Evolutionary conservation across 257 asterid genomes (phyloP), one percentile per base, ranked within the genome.

Genomic region (Salvia splendens): DNA sequence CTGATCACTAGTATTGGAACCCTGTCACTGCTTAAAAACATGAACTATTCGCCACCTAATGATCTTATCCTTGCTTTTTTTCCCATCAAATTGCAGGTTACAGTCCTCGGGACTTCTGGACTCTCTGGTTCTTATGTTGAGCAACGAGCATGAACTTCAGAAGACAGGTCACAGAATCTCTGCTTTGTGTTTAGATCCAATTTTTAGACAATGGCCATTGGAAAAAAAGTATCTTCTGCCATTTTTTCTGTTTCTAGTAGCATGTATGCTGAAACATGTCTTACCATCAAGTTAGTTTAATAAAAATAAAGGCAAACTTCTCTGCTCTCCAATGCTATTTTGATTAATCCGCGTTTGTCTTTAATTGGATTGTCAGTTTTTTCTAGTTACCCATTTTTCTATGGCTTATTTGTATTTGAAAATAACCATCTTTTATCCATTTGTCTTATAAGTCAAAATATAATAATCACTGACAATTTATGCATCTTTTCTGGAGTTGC

Each of bases 21-120:
- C 36, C 40, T 56, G 12, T 15, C n/a, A 16, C 53, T 52, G 50
- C 24, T 52, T 42, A 45, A 54, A 24, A 48, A 33, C 47, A 40
- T 61, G 4, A 43, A 6, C n/a, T 55, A 6, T 46, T 65, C 67
- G 46, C 54, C 16, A 68, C 56, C 2, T 38, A 42, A 48, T 51
- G 79, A 64, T 64, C 32, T 9, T 47, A 61, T 54, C 65, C 6
- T 30, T 8, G 16, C 49, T 4, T 41, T 17, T 30, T 14, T 28
- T 45, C 8, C 38, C 9, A 35, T 38, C 47, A 1, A 36, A 33
- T 57, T 73, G 85, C 90, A 91, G 99, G 94, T 94, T 59, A 76
- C 95, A 0, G 96, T 91, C 72, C 96, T 91, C 5, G 99, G 96
- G 75, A 94, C 99, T 58, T 94, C 98, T 68, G 98, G 98, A 65